Evolutionary conservation across 2,329 filamentous ascomycete species (phyloP), one percentile per base, ranked within the genome.

Genomic region (Fusarium veterinarium): DNA sequence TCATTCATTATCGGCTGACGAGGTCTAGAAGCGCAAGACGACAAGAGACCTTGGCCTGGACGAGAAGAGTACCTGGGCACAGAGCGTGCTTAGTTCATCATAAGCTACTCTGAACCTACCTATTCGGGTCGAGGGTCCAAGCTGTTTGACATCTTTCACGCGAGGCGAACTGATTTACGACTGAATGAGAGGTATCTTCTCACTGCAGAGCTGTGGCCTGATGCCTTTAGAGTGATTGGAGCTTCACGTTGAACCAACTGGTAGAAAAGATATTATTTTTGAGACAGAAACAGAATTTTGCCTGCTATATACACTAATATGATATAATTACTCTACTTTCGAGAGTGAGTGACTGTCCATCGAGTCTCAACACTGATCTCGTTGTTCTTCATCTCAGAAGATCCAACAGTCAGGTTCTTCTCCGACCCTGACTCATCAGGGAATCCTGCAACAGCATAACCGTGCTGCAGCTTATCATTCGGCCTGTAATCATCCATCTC

Each of bases 401-500:
- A 62, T 12, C 64, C 40, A 13, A 58, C 44, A 14, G 76, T 78
- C 55, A 78, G 38, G 41, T 77, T 70, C 61, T 77, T 77, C 40
- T 78, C 76, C 20, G 76, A 78, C 1, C 73, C 72, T 14, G 73
- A 70, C 52, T 77, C 75, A 41, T 78, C 75, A 1, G 52, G 59
- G 13, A 70, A 61, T 11, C 71, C 71, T 1, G 49, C 30, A 1
- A 77, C 64, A 4, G 31, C 55, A 14, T 67, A 63, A 28, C 70
- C 66, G 8, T 74, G 65, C 25, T 69, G 60, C 8, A 52, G 45
- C 45, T 75, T 76, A 4, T 67, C 60, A 1, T 60, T 30, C 2
- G 70, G 67, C 4, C 64, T 61, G 30, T 75, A 77, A 12, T 76
- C 64, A 3, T 77, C 71, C 73, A 78, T 76, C 67, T 78, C 76